Base-by-base conservation (phyloP, 495 filamentous ascomycete genomes). In the Hamigera avellanea region DNA sequence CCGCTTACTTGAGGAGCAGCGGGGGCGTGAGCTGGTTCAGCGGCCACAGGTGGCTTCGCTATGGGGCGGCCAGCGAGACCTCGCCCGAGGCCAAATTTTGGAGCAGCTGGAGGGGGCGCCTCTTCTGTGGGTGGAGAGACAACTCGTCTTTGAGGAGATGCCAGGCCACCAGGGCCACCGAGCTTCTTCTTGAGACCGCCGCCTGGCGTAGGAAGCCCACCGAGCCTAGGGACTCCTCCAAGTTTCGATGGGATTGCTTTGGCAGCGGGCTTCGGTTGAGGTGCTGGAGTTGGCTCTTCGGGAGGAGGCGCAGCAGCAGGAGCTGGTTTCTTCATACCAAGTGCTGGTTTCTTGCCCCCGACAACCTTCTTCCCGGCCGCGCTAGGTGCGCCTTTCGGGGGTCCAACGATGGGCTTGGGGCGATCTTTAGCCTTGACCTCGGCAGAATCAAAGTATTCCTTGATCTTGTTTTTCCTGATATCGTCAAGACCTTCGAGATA, bases 351-450 rank as follows among this genome's bases (percentile, higher is more conserved):
- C 53, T 78, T 80, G 12, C 54, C 57, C 7, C 55, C 57, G 26
- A 59, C 50, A 14, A 53, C 56, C 50, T 73, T 69, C 48, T 59
- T 64, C 6, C 39, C 60, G 39, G 61, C 53, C 4, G 70, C 54
- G 17, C 70, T 46, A 15, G 57, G 46, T 9, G 66, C 61, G 9
- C 65, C 46, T 50, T 73, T 73, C 17, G 72, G 78, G 8, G 86
- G 81, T 26, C 76, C 72, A 32, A 78, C 61, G 27, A 74, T 76
- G 12, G 86, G 75, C 57, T 95, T 95, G 4, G 93, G 91, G 48
- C 93, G 91, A 43, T 93, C 89, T 54, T 96, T 96, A 27, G 93
- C 91, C 56, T 89, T 94, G 33, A 99, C 93, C 50, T 94, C 81
- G 2, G 93, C 93, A 1, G 76, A 76, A 19, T 95, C 88, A 50